Evolutionary conservation across 169 alveolate genomes (phyloP), one percentile per base, ranked within the genome.

Genomic region (Plasmodium coatneyi): DNA sequence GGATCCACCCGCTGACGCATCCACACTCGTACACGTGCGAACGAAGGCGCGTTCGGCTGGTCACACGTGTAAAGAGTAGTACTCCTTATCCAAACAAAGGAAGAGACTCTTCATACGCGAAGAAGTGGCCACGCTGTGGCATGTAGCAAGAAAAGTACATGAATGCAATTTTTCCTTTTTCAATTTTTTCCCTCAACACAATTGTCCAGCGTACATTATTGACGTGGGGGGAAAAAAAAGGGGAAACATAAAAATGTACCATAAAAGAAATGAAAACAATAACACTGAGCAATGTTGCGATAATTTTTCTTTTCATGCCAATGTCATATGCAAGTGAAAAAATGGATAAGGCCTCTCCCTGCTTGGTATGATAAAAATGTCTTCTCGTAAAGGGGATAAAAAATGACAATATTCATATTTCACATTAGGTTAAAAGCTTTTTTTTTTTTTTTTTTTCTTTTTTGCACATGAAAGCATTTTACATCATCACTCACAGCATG

Each of bases 361-460:
- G 36, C 32, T 25, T 25, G 46, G 81, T 34, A 19, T 76, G 49
- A 56, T 87, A 71, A 87, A 87, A 87, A 79, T 87, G 93, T 87
- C 93, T 87, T 87, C 41, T 87, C 66, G 36, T 41, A 79, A 60
- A 70, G 70, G 66, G 78, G 70, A 82, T 78, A 16, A 60, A 19
- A 60, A 60, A 60, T 60, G 34, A 16, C 76, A 60, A 60, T 60
- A 25, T 60, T 2, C 76, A 60, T 60, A 22, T 60, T 5, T 25
- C 76, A 60, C 34, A 60, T 19, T 16, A 14, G 36, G 76, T 16
- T 60, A 60, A 60, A 60, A 60, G 76, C 76, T 60, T 60, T 60
- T 46, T 46, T 46, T 46, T 46, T 46, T 46, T 41, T 41, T 41
- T 41, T 41, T 46, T 46, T 46, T 46, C 12, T 46, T 46, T 46